Percentiles rank a stretch among this genome's conserved stretches.
phyloP scores from a whole-genome alignment of 1,284 basidiomycete species.

The Melanopsichium pennsylvanicum region DNA sequence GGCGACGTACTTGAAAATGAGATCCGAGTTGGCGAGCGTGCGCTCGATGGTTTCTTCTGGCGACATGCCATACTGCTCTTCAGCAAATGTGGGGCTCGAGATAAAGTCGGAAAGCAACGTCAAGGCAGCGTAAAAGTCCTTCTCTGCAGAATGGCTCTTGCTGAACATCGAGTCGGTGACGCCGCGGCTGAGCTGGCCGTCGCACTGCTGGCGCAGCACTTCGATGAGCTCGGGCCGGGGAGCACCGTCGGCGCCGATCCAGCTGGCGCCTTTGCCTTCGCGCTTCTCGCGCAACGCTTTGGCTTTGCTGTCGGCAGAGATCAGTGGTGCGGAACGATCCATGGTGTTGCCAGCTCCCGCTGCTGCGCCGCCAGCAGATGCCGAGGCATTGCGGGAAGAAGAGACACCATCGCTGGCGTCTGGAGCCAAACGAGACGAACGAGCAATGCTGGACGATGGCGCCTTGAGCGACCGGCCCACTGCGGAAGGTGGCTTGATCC shows the following conservation, averaged over 20 bases:
- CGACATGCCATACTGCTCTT: conserved; percentile 72
- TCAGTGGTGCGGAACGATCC: conserved; percentile 71
- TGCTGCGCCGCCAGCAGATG: conserved; percentile 10
- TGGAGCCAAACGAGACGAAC: conserved; percentile 30
- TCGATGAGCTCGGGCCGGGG: conserved; percentile 88
- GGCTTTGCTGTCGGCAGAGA: conserved; percentile 75
- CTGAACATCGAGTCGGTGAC: conserved; percentile 80
- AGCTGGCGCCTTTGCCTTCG: conserved; percentile 72
- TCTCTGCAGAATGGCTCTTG: conserved; percentile 93
- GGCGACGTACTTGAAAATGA: conserved; percentile 92
- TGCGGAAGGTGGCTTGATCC: conserved; percentile 48
- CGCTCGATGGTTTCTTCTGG: conserved; percentile 73
- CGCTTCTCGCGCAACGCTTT: conserved; percentile 79
- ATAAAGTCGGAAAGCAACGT: conserved; percentile 79
- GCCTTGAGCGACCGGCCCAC: conserved; percentile 51
- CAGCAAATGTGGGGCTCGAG: conserved; percentile 70
- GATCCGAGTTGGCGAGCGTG: conserved; percentile 88
- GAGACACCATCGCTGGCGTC: conserved; percentile 23
- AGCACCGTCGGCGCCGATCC: conserved; percentile 75
- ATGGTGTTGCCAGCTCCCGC: conserved; percentile 18
- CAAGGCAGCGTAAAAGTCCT: conserved; percentile 85
- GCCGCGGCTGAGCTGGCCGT: conserved; percentile 79
- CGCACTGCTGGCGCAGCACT: conserved; percentile 88
- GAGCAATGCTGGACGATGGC: conserved; percentile 30
- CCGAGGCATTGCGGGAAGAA: conserved; percentile 28